Percentiles rank a stretch among this genome's conserved stretches.
phyloP scores from a whole-genome alignment of 2,329 filamentous ascomycete species.

The Scytalidium sp. region DNA sequence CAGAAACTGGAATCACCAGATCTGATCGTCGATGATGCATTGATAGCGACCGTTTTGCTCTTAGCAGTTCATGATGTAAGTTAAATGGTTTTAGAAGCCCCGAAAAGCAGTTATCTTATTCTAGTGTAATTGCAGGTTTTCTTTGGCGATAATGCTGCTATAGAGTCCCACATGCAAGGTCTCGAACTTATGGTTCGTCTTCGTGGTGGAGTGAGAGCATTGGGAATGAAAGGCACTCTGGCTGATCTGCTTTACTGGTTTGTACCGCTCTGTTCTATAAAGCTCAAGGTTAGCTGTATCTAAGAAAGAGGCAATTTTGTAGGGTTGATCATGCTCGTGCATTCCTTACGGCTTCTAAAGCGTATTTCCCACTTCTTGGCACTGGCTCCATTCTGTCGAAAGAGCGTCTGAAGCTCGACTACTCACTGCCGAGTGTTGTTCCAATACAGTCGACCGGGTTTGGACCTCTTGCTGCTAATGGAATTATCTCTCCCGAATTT shows the following conservation, averaged over 20 bases:
- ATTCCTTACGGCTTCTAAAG: background rate
- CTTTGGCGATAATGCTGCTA: background rate
- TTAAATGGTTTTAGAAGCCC: background rate
- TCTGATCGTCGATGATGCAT: background rate
- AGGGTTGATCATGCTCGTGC: background rate
- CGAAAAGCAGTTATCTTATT: background rate
- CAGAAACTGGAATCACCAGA: background rate
- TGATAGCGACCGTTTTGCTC: background rate
- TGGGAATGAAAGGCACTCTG: background rate
- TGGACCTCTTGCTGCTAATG: background rate
- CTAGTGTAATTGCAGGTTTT: background rate
- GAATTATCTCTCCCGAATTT: background rate
- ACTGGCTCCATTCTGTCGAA: background rate
- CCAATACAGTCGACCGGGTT: background rate
- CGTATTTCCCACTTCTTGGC: background rate
- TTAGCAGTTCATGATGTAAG: background rate
- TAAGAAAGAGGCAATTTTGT: background rate
- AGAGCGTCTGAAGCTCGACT: background rate
- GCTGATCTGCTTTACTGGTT: background rate
- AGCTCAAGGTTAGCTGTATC: too few relatives aligned
- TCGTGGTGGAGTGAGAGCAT: background rate
- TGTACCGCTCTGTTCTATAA: background rate
- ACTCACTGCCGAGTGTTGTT: background rate
- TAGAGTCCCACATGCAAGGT: background rate
- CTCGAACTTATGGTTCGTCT: background rate